Percentiles rank a stretch among this genome's conserved stretches.
These are phyloP conservation scores for Pestalotiopsis sp. DNA, from an alignment of 2,329 filamentous ascomycete species.

Conservation along the genomic window DNA sequence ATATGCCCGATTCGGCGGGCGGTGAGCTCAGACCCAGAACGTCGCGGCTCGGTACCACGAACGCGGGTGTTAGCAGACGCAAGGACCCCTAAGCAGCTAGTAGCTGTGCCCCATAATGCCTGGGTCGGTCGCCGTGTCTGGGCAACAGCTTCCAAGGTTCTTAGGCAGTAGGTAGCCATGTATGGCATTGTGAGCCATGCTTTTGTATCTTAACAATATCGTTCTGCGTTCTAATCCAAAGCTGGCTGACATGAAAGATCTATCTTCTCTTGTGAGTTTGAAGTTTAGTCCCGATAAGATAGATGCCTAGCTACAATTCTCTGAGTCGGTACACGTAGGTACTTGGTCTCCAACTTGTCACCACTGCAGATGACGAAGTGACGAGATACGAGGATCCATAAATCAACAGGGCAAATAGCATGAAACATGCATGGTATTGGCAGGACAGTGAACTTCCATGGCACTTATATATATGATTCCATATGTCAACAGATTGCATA, in stretches of 20 bases:
- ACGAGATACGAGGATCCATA: not conserved
- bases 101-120: not conserved
- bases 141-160: no score
- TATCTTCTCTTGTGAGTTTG: no score
- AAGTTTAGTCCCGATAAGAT: no score
- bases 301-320: no score
- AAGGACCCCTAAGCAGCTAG: not conserved
- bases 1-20: not conserved
- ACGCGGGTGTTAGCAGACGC: not conserved
- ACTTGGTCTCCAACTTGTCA: no score
- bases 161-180: no score
- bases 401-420: not conserved
- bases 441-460: not conserved
- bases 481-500: not conserved
- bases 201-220: no score
- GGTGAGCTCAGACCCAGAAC: not conserved
- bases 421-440: not conserved
- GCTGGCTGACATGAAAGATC: no score
- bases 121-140: no score
- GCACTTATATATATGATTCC: not conserved
- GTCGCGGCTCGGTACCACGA: not conserved
- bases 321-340: no score
- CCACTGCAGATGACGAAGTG: not conserved
- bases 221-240: no score
- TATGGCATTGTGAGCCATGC: no score